A percentile compares a stretch with the other conserved stretches of the same genome.
Evolutionary conservation across 1,284 basidiomycete genomes (phyloP).

Genomic region (Quambalaria eucalypti): DNA sequence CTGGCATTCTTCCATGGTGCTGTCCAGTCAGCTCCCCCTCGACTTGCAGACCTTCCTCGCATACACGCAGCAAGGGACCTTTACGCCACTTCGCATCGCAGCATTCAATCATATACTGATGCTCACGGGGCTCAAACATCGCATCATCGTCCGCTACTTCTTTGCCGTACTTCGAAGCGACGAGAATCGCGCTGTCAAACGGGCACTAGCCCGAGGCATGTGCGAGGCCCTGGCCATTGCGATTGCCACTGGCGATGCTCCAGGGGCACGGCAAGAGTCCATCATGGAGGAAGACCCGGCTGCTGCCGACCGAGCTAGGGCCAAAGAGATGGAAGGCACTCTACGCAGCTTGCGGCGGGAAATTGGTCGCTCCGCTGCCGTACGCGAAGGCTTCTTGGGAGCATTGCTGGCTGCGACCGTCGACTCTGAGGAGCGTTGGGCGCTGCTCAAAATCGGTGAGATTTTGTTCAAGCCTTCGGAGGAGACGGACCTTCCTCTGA

Average conservation of each 20-base stretch:
- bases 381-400: slow-evolving; percentile 41
- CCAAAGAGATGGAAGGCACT: slow-evolving; percentile 54
- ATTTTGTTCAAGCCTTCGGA: slow-evolving; percentile 65
- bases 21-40: slow-evolving; percentile 60
- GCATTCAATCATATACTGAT: slow-evolving; percentile 90
- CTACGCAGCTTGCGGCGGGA: slow-evolving; percentile 38
- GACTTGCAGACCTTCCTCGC: slow-evolving; percentile 75
- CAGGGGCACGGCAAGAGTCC: slow-evolving; percentile 13
- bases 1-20: slow-evolving; percentile 26
- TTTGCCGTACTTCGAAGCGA: slow-evolving; percentile 82
- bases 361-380: slow-evolving; percentile 40
- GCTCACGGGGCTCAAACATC: slow-evolving; percentile 58
- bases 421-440: slow-evolving; percentile 82
- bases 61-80: slow-evolving; percentile 68
- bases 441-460: slow-evolving; percentile 82
- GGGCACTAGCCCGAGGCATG: slow-evolving; percentile 74
- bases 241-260: slow-evolving; percentile 78
- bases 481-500: slow-evolving; percentile 32
- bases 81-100: slow-evolving; percentile 75
- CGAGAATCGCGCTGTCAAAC: slow-evolving; percentile 68
- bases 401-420: slow-evolving; percentile 49
- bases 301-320: slow-evolving; percentile 5
- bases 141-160: slow-evolving; percentile 71
- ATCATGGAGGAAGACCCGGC: slow-evolving; percentile 15
- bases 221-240: slow-evolving; percentile 80